phyloP scores from a whole-genome alignment of 106 monocot genomes.

The Triglochin maritima region DNA sequence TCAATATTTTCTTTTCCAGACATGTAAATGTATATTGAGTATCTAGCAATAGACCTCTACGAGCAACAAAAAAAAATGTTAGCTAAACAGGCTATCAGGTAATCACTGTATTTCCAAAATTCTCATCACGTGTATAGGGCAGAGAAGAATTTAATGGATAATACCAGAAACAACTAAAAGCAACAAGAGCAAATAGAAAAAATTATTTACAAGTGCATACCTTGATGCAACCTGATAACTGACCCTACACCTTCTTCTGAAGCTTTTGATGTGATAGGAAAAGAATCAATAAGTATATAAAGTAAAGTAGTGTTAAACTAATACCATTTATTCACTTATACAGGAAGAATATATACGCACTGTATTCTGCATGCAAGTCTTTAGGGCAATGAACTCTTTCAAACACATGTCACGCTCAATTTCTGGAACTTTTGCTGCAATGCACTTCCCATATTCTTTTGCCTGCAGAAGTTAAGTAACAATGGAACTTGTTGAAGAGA shows the following conservation, averaged over 20 bases:
- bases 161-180: neutral
- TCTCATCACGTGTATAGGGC: neutral
- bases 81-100: neutral
- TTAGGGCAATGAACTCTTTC: constrained; percentile 80
- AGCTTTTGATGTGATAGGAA: constrained; percentile 26
- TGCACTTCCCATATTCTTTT: constrained; percentile 57
- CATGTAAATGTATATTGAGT: neutral
- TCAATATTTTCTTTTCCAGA: constrained; percentile 8
- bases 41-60: no score
- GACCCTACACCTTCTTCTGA: constrained; percentile 38
- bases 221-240: neutral
- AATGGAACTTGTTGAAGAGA: neutral
- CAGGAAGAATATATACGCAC: constrained; percentile 26
- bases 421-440: constrained; percentile 77
- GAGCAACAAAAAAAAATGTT: neutral
- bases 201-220: neutral
- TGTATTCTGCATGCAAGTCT: constrained; percentile 73
- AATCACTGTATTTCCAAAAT: neutral
- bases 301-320: neutral
- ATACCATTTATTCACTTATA: neutral
- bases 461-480: neutral
- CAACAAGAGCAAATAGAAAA: neutral
- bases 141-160: neutral
- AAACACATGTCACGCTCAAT: constrained; percentile 85
- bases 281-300: constrained; percentile 5